Percentiles rank a stretch among this genome's conserved stretches.
Evolutionary conservation across 1,139 yeast genomes (phyloP).

Genomic region (Suhomyces atakaporum): DNA sequence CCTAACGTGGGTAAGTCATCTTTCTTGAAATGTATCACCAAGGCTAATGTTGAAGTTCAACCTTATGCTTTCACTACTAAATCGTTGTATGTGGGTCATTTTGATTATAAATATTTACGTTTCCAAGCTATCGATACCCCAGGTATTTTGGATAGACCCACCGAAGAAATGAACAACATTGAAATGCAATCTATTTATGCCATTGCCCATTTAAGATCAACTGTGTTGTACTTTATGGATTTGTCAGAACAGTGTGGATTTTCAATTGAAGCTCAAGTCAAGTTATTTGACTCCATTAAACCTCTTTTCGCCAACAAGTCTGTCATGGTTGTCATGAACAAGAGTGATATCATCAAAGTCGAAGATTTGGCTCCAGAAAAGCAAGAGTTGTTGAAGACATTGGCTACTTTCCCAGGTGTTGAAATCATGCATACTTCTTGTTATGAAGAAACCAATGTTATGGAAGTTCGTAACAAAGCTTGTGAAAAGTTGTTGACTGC

Average conservation of each 20-base stretch:
- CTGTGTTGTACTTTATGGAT: constrained; percentile 97
- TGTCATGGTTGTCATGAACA: constrained; percentile 93
- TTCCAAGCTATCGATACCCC: constrained; percentile 99
- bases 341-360: constrained; percentile 83
- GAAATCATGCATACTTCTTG: constrained; percentile 94
- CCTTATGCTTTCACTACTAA: constrained; percentile 98
- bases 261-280: constrained; percentile 95
- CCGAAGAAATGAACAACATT: constrained; percentile 98
- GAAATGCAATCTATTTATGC: constrained; percentile 99
- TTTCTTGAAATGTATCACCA: constrained; percentile 86
- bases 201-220: constrained; percentile 95
- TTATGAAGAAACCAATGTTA: constrained; percentile 90
- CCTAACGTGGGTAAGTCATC: constrained; percentile 99
- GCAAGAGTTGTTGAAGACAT: constrained; percentile 67
- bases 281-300: constrained; percentile 92
- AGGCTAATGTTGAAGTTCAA: constrained; percentile 98
- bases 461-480: constrained; percentile 95
- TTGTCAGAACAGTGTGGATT: constrained; percentile 98
- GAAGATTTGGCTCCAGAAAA: constrained; percentile 81
- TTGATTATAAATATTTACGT: constrained; percentile 94
- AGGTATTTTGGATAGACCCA: constrained; percentile 97
- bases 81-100: constrained; percentile 93
- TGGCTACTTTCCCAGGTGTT: constrained; percentile 70
- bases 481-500: constrained; percentile 95
- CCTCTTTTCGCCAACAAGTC: constrained; percentile 96